Evolutionary conservation across 1,284 basidiomycete species (phyloP).

Genomic region (Cystobasidium slooffiae): DNA sequence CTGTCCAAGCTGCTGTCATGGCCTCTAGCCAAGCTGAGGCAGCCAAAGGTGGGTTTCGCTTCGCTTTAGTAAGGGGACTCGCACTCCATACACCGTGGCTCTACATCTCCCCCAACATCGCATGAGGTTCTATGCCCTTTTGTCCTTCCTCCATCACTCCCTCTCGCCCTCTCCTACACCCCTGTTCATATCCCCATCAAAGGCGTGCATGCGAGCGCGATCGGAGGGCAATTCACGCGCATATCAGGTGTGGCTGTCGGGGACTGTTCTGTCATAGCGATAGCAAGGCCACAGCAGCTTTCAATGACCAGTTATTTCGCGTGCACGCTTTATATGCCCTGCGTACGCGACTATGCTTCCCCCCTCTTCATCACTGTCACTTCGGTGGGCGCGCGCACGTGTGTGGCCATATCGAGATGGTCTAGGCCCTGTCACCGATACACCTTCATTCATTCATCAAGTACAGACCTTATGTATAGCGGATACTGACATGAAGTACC

Average conservation of each 20-base stretch:
- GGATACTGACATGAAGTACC: slow-evolving; percentile 12
- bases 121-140: background rate
- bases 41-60: slow-evolving; percentile 51
- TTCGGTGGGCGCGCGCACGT: too few species aligned
- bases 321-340: background rate
- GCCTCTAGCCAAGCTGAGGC: slow-evolving; percentile 54
- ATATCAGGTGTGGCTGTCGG: background rate
- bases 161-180: background rate
- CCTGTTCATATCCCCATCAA: background rate
- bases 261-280: too few species aligned
- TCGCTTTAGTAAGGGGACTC: background rate
- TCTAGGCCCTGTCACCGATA: background rate
- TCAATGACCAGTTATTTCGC: background rate
- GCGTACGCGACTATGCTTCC: too few species aligned
- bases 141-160: background rate
- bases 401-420: too few species aligned
- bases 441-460: background rate
- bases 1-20: slow-evolving; percentile 57
- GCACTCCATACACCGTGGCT: background rate
- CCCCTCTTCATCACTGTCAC: too few species aligned
- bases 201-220: background rate
- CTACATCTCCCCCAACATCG: background rate
- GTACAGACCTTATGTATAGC: background rate
- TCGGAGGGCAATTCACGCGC: slow-evolving; percentile 16
- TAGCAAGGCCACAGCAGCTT: background rate